These are phyloP conservation scores for Pluteus cervinus DNA, from an alignment of 768 basidiomycete species.

Conservation along the genomic window DNA sequence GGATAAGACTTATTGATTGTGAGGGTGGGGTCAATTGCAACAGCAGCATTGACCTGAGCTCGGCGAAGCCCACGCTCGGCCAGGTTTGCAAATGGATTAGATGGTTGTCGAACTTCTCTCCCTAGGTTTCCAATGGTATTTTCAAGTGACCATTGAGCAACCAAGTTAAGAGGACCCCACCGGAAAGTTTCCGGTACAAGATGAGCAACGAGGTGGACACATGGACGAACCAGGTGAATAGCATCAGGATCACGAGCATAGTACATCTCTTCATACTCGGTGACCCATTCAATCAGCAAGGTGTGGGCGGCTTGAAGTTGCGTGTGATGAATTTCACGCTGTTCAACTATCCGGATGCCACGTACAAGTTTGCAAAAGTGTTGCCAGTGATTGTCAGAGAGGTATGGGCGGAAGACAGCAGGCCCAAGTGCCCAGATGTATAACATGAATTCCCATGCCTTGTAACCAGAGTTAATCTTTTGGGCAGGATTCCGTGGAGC, in stretches of 20 bases:
- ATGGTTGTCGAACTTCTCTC: constrained; percentile 19
- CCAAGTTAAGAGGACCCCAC: constrained; percentile 13
- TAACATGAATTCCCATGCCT: constrained; percentile 26
- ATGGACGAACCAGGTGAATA: constrained; percentile 27
- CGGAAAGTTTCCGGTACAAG: constrained; percentile 15
- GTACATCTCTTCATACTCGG: constrained; percentile 30
- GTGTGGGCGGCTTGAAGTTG: constrained; percentile 18
- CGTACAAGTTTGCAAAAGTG: constrained; percentile 27
- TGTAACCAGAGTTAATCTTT: constrained; percentile 33
- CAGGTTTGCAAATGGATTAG: constrained; percentile 22
- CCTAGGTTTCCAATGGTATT: constrained; percentile 22
- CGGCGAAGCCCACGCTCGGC: constrained; percentile 11
- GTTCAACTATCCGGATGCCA: constrained; percentile 18
- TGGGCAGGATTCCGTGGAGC: constrained; percentile 22
- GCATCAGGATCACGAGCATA: constrained; percentile 15
- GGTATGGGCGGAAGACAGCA: constrained; percentile 19
- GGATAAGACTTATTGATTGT: constrained; percentile 1
- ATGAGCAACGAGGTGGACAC: constrained; percentile 26
- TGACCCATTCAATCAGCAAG: constrained; percentile 16
- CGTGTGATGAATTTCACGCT: constrained; percentile 13
- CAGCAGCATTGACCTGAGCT: constrained; percentile 15
- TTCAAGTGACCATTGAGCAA: constrained; percentile 27
- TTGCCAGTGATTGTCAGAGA: constrained; percentile 20
- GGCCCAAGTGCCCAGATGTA: constrained; percentile 30
- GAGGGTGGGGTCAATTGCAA: constrained; percentile 9